Conservation (phyloP, 2,329 filamentous ascomycete genomes). For the Phyllosticta citrichinensis region DNA sequence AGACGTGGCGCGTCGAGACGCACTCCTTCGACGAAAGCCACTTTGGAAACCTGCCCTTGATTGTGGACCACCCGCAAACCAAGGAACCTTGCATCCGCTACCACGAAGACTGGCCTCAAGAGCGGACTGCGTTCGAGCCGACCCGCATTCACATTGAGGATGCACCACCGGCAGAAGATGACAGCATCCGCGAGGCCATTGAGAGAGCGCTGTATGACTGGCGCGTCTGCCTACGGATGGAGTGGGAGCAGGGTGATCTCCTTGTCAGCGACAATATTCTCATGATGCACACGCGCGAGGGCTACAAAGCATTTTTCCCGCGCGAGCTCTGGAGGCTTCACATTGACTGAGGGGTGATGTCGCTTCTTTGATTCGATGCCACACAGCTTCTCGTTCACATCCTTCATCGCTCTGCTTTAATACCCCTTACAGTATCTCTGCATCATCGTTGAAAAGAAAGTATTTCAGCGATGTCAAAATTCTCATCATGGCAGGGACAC, state of each 20-base stretch:
- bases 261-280: slow-evolving; percentile 44
- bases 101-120: slow-evolving; percentile 45
- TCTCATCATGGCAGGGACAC: too few relatives aligned
- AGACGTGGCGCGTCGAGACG: slow-evolving; percentile 43
- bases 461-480: background rate
- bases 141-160: slow-evolving; percentile 14
- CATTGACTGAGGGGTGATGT: slow-evolving; percentile 1
- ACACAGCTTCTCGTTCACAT: background rate
- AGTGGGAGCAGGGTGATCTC: slow-evolving; percentile 47
- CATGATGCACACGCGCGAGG: slow-evolving; percentile 36
- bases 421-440: background rate
- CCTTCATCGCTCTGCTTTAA: background rate
- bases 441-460: background rate
- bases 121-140: slow-evolving; percentile 42
- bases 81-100: slow-evolving; percentile 42
- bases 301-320: background rate
- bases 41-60: slow-evolving; percentile 36
- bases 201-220: slow-evolving; percentile 40
- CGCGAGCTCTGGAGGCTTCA: slow-evolving; percentile 11
- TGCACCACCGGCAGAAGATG: background rate
- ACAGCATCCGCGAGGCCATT: slow-evolving; percentile 19
- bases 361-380: background rate
- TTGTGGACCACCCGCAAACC: slow-evolving; percentile 37
- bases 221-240: slow-evolving; percentile 40
- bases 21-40: slow-evolving; percentile 37